These are phyloP conservation scores for Parietichytrium sp. DNA, from an alignment of 108 stramenopile species.

Conservation along the genomic window DNA sequence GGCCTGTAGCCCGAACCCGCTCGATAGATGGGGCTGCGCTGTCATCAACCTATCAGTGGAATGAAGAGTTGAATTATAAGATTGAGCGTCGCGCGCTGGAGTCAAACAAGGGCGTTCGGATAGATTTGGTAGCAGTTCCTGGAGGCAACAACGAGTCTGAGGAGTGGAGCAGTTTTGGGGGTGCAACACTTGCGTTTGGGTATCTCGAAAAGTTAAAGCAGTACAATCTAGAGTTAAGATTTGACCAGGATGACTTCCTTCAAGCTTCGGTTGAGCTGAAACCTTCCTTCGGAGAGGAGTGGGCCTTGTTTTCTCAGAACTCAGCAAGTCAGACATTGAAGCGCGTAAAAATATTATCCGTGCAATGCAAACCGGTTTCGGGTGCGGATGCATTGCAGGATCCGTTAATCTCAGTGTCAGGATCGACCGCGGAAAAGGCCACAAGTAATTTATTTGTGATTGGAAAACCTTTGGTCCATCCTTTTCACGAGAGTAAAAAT, in stretches of 20 bases:
- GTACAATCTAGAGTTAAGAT: background rate
- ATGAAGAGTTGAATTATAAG: background rate
- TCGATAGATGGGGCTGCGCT: no score
- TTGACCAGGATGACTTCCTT: background rate
- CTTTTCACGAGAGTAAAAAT: no score
- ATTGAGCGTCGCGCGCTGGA: background rate
- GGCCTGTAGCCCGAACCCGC: background rate
- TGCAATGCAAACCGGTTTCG: no score
- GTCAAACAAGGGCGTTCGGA: background rate
- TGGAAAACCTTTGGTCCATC: no score
- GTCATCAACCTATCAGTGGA: background rate
- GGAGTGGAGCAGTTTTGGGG: background rate
- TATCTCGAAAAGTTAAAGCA: background rate
- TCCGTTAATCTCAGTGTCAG: no score
- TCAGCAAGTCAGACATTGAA: no score
- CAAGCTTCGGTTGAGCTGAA: background rate
- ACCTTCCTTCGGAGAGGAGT: conserved; percentile 7
- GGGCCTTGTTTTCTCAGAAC: background rate
- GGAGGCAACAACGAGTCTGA: no score
- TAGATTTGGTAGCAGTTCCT: background rate
- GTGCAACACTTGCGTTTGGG: conserved; percentile 16
- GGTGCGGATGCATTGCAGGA: no score
- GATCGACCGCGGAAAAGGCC: no score
- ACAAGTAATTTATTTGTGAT: no score
- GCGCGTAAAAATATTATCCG: no score